Evolutionary conservation across 1,284 basidiomycete genomes (phyloP), one percentile per base, ranked within the genome.

Genomic region (Leccinum subatratum): DNA sequence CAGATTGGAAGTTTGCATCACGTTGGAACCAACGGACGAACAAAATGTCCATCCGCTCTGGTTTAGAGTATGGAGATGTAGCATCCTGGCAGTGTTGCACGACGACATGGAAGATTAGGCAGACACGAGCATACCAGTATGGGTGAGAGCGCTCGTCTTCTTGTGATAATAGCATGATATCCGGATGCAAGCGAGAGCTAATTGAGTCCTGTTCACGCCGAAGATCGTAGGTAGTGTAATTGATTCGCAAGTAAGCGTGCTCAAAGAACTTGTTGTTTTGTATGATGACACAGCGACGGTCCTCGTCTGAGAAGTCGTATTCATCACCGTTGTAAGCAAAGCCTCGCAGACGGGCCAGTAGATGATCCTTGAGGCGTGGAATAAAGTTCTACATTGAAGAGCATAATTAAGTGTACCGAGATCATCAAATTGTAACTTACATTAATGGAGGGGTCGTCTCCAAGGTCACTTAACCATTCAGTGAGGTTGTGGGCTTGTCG

Each of bases 81-180:
- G 22, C 8, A n/a, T 64, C 20, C 2, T 25, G 5, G 6, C 22
- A 3, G 3, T 67, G 25, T 18, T 64, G 7, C 9, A 80, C 70
- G 12, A 71, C 68, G 9, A 68, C 71, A 63, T 81, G 66, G 25
- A 67, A 67, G 0, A 67, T 37, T 0, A 30, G 25, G 12, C 20
- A 30, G 1, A 67, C 28, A 0, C 11, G 6, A 0, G 76, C 77
- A 68, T 81, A 82, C 74, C 73, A 77, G 63, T 75, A 81, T 1
- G 73, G 76, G 59, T 78, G 75, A 0, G 18, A 11, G 3, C 22
- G 7, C 34, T 68, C 42, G 0, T 69, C 65, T 14, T 73, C 64
- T 6, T 69, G 58, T 2, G 64, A 66, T 1, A 71, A n/a, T 1
- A 72, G 14, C 63, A 73, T 70, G 22, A 71, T 65, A 32, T 68